These are phyloP conservation scores for Backusella morwellensis DNA, from an alignment of 192 early-diverging fungal species.

Conservation along the genomic window DNA sequence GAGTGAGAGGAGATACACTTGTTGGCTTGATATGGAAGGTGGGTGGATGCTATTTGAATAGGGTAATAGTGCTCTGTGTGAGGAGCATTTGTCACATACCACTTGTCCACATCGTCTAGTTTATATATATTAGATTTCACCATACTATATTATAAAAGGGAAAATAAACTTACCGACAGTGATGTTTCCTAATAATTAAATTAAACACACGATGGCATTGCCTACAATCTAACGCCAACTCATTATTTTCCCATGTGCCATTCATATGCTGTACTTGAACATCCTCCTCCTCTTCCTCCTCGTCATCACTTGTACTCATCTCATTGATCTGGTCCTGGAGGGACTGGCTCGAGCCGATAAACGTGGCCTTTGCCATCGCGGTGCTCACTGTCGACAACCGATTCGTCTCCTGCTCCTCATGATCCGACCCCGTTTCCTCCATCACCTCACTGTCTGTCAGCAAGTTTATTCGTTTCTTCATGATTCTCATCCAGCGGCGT, in stretches of 20 bases:
- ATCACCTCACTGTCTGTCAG: neutral
- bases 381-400: neutral
- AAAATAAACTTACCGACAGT: constrained; percentile 18
- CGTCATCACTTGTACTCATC: neutral
- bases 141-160: neutral
- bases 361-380: neutral
- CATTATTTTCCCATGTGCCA: constrained; percentile 16
- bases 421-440: neutral
- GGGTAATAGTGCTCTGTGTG: constrained; percentile 13
- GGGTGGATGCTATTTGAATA: constrained; percentile 7
- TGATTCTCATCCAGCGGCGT: neutral
- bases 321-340: constrained; percentile 6
- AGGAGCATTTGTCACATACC: constrained; percentile 23
- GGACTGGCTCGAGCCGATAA: neutral
- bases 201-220: constrained; percentile 17
- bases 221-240: constrained; percentile 13
- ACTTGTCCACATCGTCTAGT: constrained; percentile 24
- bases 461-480: neutral
- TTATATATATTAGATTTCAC: neutral
- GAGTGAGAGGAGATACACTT: constrained; percentile 3
- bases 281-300: too few species aligned
- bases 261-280: neutral
- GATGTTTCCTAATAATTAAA: constrained; percentile 22
- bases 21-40: neutral
- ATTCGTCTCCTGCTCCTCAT: neutral